These are phyloP conservation scores for Ophiostoma australiae DNA, from an alignment of 2,329 filamentous ascomycete genomes.

Conservation along the genomic window DNA sequence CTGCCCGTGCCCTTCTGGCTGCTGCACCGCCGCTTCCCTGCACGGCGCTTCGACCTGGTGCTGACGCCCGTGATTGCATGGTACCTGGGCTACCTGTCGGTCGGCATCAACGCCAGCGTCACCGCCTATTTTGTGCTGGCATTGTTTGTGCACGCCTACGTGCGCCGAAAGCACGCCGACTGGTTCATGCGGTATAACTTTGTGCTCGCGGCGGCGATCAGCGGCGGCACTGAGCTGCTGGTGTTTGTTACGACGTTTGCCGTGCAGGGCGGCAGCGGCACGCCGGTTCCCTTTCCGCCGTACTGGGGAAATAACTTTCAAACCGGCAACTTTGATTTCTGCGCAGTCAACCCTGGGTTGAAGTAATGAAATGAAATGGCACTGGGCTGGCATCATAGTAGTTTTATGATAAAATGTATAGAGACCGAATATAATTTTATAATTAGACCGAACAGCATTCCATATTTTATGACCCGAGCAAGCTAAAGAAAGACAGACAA, in stretches of 20 bases:
- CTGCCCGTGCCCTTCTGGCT: not conserved
- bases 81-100: conserved; percentile 8
- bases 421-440: not conserved
- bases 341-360: not conserved
- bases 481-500: not conserved
- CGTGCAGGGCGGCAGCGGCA: conserved; percentile 10
- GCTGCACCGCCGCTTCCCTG: not conserved
- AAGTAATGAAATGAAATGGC: not conserved
- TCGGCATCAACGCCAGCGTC: conserved; percentile 6
- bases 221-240: conserved; percentile 1
- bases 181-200: not conserved
- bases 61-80: not conserved
- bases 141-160: not conserved
- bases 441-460: not conserved
- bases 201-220: not conserved
- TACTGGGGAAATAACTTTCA: conserved; percentile 8
- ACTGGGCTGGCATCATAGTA: not conserved
- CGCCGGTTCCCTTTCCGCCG: not conserved
- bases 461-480: not conserved
- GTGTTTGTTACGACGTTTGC: conserved; percentile 11
- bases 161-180: not conserved
- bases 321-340: conserved; percentile 1
- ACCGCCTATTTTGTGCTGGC: not conserved
- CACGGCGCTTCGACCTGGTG: not conserved
- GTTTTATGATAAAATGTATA: no score